Base-by-base conservation (phyloP, 345 rosid species). In the Eucalyptus curtisii region DNA sequence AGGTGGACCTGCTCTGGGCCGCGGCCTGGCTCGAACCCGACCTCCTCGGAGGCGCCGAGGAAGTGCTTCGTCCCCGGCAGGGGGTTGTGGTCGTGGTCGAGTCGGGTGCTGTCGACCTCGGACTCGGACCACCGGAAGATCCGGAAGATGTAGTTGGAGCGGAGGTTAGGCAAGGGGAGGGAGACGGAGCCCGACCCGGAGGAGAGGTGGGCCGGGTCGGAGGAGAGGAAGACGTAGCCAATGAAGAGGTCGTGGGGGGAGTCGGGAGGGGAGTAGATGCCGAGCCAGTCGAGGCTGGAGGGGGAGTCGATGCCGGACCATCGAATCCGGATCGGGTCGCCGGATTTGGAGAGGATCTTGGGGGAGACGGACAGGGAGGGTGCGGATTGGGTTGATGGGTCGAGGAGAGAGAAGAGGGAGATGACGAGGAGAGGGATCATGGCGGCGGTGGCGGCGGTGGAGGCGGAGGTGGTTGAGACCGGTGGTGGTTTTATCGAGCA, bases 1-100 rank as follows among this genome's bases (percentile, higher is more conserved):
- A 97, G 91, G 91, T 96, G 99, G 87, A 96, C 92, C 94, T 97
- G 99, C 90, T 96, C 97, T 85, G 98, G 97, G 4, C 94, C 94
- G 31, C 86, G 90, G 2, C 87, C 92, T 8, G 89, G 71, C 87
- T 88, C 90, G 90, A 95, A 95, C 79, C 91, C 92, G 27, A 95
- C 90, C 33, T 68, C 87, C 50, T 85, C 94, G 40, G 98, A 94
- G 89, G 92, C 68, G n/a, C 93, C 92, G 79, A 97, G 89, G 61
- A 91, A 88, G 81, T 96, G 96, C 30, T 92, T 92, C 33, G 98
- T 93, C 6, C 94, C 95, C 6, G 99, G 99, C 25, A 97, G 90
- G 22, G 99, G 99, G 88, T 96, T 96, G 44, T 93, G 96, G 80
- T 97, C 99, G 68, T 97, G 97, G 90, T 96, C 99, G 5, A 88